These are phyloP conservation scores for Chytriomyces sp. DNA, from an alignment of 192 early-diverging fungal genomes.

Conservation along the genomic window DNA sequence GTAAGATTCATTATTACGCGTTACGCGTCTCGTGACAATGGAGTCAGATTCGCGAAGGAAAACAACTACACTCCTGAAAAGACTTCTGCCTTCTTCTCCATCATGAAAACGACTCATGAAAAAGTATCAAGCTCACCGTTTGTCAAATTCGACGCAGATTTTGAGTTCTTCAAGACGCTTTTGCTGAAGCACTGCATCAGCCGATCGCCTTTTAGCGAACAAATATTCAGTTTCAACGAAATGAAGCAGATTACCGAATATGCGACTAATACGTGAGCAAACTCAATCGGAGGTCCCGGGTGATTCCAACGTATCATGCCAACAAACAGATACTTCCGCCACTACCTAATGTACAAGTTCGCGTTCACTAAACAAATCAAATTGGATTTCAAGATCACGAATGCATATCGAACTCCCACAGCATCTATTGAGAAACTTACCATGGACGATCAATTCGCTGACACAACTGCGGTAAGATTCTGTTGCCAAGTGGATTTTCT, in stretches of 20 bases:
- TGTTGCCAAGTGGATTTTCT: too few relatives aligned
- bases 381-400: conserved; percentile 49
- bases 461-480: too few relatives aligned
- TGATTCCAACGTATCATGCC: neutral
- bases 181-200: conserved; percentile 51
- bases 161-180: conserved; percentile 48
- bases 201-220: conserved; percentile 51
- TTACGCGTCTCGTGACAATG: neutral
- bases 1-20: conserved; percentile 38
- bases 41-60: conserved; percentile 50
- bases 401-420: conserved; percentile 28
- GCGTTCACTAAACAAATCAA: conserved; percentile 60
- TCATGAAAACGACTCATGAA: conserved; percentile 54
- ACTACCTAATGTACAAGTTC: conserved; percentile 64
- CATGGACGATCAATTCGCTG: too few relatives aligned
- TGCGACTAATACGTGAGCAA: conserved; percentile 42
- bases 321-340: conserved; percentile 55
- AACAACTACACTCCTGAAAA: conserved; percentile 52
- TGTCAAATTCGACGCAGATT: conserved; percentile 48
- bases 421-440: neutral
- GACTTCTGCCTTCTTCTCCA: conserved; percentile 60
- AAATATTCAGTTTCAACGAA: conserved; percentile 50
- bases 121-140: conserved; percentile 45
- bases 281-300: neutral
- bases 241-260: conserved; percentile 52